Evolutionary conservation across 2,329 filamentous ascomycete genomes (phyloP), one percentile per base, ranked within the genome.

Genomic region (Hansfordia pulvinata): DNA sequence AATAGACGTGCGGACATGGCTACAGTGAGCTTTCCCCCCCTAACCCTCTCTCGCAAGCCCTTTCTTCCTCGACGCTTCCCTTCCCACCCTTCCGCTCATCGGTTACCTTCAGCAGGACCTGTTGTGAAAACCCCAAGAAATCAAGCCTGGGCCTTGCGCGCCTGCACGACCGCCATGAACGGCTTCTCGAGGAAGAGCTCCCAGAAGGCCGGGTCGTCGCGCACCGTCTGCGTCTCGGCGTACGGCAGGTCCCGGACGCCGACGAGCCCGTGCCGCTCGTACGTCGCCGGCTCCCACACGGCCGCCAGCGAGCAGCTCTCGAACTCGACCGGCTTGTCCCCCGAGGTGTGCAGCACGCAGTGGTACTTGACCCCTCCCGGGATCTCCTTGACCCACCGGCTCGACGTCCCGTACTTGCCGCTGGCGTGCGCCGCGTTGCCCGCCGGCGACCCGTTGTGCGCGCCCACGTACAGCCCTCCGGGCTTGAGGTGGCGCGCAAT

Each of bases 381-480:
- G 4, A 21, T 21, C 25, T 10, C n/a, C 11, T 19, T 11, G 11
- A 32, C 13, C 10, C 33, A 17, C 10, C 15, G 23, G 21, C 31
- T 34, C 13, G 23, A 23, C 10, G 22, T 24, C 10, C 36, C 36
- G 19, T 40, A 40, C 31, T 36, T 37, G 5, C 38, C 38, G 2
- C 26, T 21, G 3, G n/a, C 16, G 26, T 39, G 26, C 12, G 31
- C 29, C 10, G 33, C 25, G 26, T 30, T 25, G 16, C 27, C 18
- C n/a, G n/a, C n/a, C 12, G 33, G 31, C 23, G 42, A 30, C 14
- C 26, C 26, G 15, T 28, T 35, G n/a, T 44, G 35, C 14, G 40
- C 32, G 7, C 41, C 35, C 17, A 45, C 23, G 29, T 47, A 49
- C 10, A 32, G 35, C 1, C 47, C 46, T 1, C 46, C 44, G 0